These are phyloP conservation scores for Phytophthora sansomeana DNA, from an alignment of 352 stramenopile species.

Conservation along the genomic window DNA sequence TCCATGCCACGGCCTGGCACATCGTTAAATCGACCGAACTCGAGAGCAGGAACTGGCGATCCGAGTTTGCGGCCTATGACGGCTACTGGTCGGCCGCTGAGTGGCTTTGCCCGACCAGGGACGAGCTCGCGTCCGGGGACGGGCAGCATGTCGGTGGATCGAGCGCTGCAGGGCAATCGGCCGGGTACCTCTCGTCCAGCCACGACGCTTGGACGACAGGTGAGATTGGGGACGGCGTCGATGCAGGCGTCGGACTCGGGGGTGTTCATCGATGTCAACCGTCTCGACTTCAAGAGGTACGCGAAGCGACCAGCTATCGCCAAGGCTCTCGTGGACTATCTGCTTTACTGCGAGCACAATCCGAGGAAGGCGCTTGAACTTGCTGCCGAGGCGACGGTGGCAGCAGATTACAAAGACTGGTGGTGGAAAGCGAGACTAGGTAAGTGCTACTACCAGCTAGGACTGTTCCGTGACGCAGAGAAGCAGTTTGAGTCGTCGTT, in stretches of 20 bases:
- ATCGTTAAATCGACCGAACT: conserved; percentile 89
- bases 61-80: conserved; percentile 89
- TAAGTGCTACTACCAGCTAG: conserved; percentile 96
- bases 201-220: conserved; percentile 90
- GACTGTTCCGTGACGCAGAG: conserved; percentile 93
- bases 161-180: conserved; percentile 74
- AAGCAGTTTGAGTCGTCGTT: conserved; percentile 93
- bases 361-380: conserved; percentile 92
- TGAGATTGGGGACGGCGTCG: conserved; percentile 92
- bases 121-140: conserved; percentile 77
- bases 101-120: conserved; percentile 87
- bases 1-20: conserved; percentile 89
- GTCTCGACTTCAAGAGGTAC: conserved; percentile 92
- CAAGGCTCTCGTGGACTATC: conserved; percentile 91
- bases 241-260: conserved; percentile 76
- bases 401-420: conserved; percentile 93
- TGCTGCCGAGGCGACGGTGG: conserved; percentile 89
- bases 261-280: conserved; percentile 92
- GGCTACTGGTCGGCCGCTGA: conserved; percentile 81
- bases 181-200: conserved; percentile 86
- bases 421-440: conserved; percentile 95
- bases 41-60: conserved; percentile 52
- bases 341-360: conserved; percentile 95
- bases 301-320: conserved; percentile 85
- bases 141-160: conserved; percentile 78